Evolutionary conservation across 495 filamentous ascomycete genomes (phyloP), one percentile per base, ranked within the genome.

Genomic region (Trichoderma orchidacearum): DNA sequence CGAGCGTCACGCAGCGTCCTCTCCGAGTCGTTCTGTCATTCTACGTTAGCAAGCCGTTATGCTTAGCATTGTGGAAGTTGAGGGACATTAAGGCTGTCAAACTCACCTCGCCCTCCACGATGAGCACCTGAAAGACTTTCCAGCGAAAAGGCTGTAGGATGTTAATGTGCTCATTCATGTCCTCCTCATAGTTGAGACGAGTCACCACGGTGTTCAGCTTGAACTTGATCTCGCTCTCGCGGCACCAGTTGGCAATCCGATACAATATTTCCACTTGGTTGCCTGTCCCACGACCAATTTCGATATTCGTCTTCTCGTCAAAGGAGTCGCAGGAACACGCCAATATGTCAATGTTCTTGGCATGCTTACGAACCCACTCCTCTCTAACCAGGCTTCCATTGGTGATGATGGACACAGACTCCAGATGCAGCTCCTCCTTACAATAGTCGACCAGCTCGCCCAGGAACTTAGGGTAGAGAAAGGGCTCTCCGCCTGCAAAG

Each of bases 41-140:
- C 67, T 75, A 0, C 5, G 11, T 38, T n/a, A 38, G 35, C 35
- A 38, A 17, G n/a, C n/a, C n/a, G n/a, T 38, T 17, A 38, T 38
- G 12, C 15, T 38, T 38, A n/a, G 1, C 15, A 1, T 38, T 38
- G 11, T n/a, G 35, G 17, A 38, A 5, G 11, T n/a, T 38, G 35
- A 38, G 9, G 15, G 35, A 13, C 15, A n/a, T 15, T 5, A n/a
- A 38, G 17, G 17, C n/a, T 15, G 17, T 38, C 35, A 38, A n/a
- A 17, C 15, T 38, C 17, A 38, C 35, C 35, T 38, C 78, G 1
- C 73, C 79, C 8, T 65, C 64, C 15, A 80, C 72, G n/a, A 75
- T 64, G n/a, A 82, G 68, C 3, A 77, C 72, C 51, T 80, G 79
- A 60, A 81, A 82, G 31, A 65, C 71, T 59, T 82, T 82, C 79